Percentiles rank a stretch among this genome's conserved stretches.
These are phyloP conservation scores for Galeopsis tetrahit DNA, from an alignment of 257 asterid species.

Conservation along the genomic window DNA sequence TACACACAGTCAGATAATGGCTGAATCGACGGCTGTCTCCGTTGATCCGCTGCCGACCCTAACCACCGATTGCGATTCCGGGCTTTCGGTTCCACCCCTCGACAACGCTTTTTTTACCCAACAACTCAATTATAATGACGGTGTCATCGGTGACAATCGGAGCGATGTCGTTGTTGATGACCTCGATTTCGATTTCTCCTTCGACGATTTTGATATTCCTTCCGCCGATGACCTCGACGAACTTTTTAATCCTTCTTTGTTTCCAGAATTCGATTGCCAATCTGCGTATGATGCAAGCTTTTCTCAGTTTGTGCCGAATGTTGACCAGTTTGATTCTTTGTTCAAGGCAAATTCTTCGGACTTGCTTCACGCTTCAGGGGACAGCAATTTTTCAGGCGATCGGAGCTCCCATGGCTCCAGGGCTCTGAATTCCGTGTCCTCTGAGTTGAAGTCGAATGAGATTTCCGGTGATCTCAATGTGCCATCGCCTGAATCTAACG, in stretches of 20 bases:
- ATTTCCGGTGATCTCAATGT: slow-evolving; percentile 47
- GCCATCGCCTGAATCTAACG: slow-evolving; percentile 68
- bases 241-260: slow-evolving; percentile 32
- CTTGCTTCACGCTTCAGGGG: slow-evolving; percentile 34
- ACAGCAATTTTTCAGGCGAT: slow-evolving; percentile 32
- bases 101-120: slow-evolving; percentile 54
- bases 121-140: slow-evolving; percentile 32
- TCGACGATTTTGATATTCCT: slow-evolving; percentile 48
- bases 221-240: slow-evolving; percentile 41
- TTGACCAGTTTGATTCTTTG: slow-evolving; percentile 32
- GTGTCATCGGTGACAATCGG: slow-evolving; percentile 24
- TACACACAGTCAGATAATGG: slow-evolving; percentile 37
- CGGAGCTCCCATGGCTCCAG: slow-evolving; percentile 46
- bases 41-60: slow-evolving; percentile 35
- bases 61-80: slow-evolving; percentile 37
- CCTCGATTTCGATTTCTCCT: slow-evolving; percentile 59
- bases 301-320: slow-evolving; percentile 32
- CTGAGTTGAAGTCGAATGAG: slow-evolving; percentile 36
- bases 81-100: slow-evolving; percentile 57
- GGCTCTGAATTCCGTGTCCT: slow-evolving; percentile 40
- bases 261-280: slow-evolving; percentile 32
- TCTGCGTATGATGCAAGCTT: slow-evolving; percentile 27
- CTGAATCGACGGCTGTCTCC: slow-evolving; percentile 40
- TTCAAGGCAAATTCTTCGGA: slow-evolving; percentile 44
- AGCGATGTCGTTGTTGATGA: slow-evolving; percentile 37